A percentile compares a stretch with the other conserved stretches of the same genome.
Conservation (phyloP, 495 filamentous ascomycete genomes). For the Friedmanniomyces endolithicus region DNA sequence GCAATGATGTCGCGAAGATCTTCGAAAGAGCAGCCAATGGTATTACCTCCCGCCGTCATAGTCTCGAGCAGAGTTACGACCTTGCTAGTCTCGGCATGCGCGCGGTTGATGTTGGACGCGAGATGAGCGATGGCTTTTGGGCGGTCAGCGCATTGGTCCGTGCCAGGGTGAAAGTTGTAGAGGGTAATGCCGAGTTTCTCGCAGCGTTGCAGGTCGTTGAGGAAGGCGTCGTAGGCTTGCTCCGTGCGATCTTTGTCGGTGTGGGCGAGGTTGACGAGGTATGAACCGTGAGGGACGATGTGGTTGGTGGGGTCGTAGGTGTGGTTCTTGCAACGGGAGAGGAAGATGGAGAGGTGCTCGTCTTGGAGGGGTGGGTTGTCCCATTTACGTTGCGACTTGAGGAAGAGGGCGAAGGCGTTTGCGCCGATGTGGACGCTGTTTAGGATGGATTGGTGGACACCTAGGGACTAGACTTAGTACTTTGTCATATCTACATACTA, state of each 20-base stretch:
- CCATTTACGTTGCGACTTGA: conserved; percentile 96
- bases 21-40: conserved; percentile 73
- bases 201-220: conserved; percentile 81
- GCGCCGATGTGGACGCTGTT: conserved; percentile 56
- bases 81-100: conserved; percentile 57
- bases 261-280: conserved; percentile 90
- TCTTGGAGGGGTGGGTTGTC: conserved; percentile 62
- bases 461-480: conserved; percentile 29
- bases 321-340: conserved; percentile 50
- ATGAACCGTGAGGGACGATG: conserved; percentile 77
- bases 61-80: conserved; percentile 84
- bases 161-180: conserved; percentile 97
- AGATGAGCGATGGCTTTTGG: conserved; percentile 63
- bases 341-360: conserved; percentile 56
- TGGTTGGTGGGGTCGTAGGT: conserved; percentile 55
- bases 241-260: conserved; percentile 61
- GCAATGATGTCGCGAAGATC: conserved; percentile 76
- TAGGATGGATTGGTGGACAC: conserved; percentile 75
- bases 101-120: conserved; percentile 63
- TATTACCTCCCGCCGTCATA: conserved; percentile 75
- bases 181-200: conserved; percentile 76
- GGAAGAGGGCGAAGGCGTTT: conserved; percentile 86
- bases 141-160: conserved; percentile 36
- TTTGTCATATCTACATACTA: background rate
- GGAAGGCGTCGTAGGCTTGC: conserved; percentile 76